Base-by-base conservation (phyloP, 768 basidiomycete species). In the Rossbeevera mucosa region DNA sequence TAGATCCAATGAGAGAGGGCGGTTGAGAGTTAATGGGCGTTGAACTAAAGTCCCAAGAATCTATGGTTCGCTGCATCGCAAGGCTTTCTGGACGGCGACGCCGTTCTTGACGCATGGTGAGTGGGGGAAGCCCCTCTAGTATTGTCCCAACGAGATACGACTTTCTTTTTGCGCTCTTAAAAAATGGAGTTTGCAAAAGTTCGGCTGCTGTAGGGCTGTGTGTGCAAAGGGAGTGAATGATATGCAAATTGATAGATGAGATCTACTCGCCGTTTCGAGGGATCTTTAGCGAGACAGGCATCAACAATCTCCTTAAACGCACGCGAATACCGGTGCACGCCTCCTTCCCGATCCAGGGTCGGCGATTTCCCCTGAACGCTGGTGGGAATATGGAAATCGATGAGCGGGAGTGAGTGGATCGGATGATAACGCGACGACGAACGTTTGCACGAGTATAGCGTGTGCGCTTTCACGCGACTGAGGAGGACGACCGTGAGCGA, bases 401-500 rank as follows among this genome's bases (percentile, higher is more conserved):
- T 53, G 42, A 56, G 22, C 26, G 22, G 29, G 33, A 25, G 41
- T 22, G n/a, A 38, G 11, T 31, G 31, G 26, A 22, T 25, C 25
- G 43, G 31, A 48, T 12, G 6, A 25, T 42, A 12, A 42, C 5
- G 47, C 64, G 20, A 21, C n/a, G 24, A 68, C 75, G 54, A 54
- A 85, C 84, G 83, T 94, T 66, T 85, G 83, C 42, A 91, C 71
- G 18, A 96, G 75, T 7, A 93, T 86, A 47, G 76, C 74, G 49
- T 86, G 81, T 2, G 91, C 80, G 7, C 85, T 76, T 61, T 89
- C 86, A 56, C 85, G 79, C 14, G 86, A 88, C 52, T 83, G 75
- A n/a, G 94, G 94, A 2, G 93, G 90, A 5, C 86, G 81, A 0
- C 94, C 94, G 62, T 91, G 85, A 0, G 90, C 79, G 28, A 97